Conservation (phyloP, 2,329 filamentous ascomycete species). For the Fusarium scirpi region DNA sequence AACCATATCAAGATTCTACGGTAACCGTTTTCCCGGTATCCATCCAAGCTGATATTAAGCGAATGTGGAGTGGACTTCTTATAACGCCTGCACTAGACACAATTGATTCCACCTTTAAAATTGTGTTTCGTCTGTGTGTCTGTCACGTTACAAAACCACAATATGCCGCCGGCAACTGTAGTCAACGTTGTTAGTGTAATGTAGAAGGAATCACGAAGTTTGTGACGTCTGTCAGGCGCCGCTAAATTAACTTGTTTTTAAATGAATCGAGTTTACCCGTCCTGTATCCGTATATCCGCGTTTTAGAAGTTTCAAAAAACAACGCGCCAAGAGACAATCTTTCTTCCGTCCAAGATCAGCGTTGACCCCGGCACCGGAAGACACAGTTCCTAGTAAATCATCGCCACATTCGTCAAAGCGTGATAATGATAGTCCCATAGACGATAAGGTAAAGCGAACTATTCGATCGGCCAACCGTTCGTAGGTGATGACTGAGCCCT, state of each 20-base stretch:
- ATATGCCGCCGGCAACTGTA: neutral
- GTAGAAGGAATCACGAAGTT: neutral
- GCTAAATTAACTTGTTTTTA: neutral
- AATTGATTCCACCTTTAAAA: neutral
- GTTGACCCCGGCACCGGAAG: neutral
- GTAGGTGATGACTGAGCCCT: neutral
- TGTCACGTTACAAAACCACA: neutral
- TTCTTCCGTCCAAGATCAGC: neutral
- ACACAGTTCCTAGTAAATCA: neutral
- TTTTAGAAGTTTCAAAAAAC: neutral
- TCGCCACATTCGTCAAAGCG: neutral
- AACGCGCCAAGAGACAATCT: neutral
- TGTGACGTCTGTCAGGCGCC: neutral
- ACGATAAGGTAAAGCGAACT: neutral
- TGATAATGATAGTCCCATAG: neutral
- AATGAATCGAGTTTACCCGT: neutral
- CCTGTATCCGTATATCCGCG: neutral
- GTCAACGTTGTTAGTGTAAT: neutral
- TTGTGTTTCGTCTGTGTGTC: neutral
- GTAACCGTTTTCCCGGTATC: neutral
- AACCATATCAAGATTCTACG: too few species aligned
- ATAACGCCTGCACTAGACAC: neutral
- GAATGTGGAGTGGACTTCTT: neutral
- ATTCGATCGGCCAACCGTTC: neutral
- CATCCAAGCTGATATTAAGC: neutral